Evolutionary conservation across 2,329 filamentous ascomycete genomes (phyloP).

Genomic region (Ophidiomyces ophidiicola): DNA sequence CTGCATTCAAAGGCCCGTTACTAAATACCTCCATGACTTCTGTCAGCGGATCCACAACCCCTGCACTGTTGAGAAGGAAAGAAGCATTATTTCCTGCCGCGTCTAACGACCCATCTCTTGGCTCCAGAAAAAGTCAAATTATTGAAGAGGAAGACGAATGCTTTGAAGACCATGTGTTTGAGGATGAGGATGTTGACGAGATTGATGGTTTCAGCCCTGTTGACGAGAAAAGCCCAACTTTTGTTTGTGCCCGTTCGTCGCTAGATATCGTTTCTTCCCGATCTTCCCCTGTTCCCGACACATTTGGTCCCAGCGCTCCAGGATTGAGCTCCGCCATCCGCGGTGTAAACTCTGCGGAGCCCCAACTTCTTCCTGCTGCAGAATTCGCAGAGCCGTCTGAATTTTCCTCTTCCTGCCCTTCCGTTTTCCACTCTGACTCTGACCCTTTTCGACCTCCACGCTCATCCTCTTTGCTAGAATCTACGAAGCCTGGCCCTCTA

Average conservation of each 20-base stretch:
- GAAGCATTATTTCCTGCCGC: slow-evolving; percentile 20
- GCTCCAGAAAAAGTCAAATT: slow-evolving; percentile 30
- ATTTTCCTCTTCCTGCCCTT: slow-evolving; percentile 24
- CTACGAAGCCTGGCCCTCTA: slow-evolving; percentile 6
- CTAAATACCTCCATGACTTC: slow-evolving; percentile 28
- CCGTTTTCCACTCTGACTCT: slow-evolving; percentile 24
- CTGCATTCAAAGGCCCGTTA: slow-evolving; percentile 36
- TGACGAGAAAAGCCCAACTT: slow-evolving; percentile 18
- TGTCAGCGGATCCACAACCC: slow-evolving; percentile 25
- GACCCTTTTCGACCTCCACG: slow-evolving; percentile 25
- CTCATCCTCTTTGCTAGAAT: slow-evolving; percentile 28
- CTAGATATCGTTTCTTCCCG: slow-evolving; percentile 14
- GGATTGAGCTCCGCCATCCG: not conserved
- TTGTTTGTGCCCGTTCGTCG: slow-evolving; percentile 17
- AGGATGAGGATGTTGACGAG: slow-evolving; percentile 30
- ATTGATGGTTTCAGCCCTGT: slow-evolving; percentile 30
- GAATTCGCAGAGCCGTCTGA: slow-evolving; percentile 15
- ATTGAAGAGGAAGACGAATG: slow-evolving; percentile 36
- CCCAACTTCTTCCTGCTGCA: slow-evolving; percentile 14
- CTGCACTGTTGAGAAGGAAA: slow-evolving; percentile 23
- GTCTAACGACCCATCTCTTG: slow-evolving; percentile 17
- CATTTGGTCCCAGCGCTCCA: not conserved
- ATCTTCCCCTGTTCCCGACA: not conserved
- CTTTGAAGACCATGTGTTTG: slow-evolving; percentile 12
- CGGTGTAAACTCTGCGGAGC: slow-evolving; percentile 7